Conservation (phyloP, 495 filamentous ascomycete species). For the Lophiostoma macrostomum region DNA sequence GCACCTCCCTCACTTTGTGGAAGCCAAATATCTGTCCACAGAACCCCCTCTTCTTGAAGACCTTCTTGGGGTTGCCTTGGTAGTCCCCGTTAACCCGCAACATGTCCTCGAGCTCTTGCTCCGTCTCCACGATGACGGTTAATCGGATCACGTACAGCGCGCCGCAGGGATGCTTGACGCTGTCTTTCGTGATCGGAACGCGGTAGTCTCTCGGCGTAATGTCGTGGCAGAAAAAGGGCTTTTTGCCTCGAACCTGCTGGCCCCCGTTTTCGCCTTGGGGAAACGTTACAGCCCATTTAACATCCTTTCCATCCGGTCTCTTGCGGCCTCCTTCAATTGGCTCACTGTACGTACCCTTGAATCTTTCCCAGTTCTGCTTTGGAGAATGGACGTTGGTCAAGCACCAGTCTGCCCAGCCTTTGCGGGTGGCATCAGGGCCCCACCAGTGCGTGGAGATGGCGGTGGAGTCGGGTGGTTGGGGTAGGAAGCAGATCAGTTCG, state of each 20-base stretch:
- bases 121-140: slow-evolving; percentile 37
- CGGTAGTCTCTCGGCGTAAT: slow-evolving; percentile 47
- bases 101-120: slow-evolving; percentile 23
- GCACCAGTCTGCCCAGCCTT: slow-evolving; percentile 56
- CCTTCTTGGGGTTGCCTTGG: slow-evolving; percentile 14
- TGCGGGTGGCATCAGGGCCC: slow-evolving; percentile 46
- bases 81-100: slow-evolving; percentile 16
- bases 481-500: slow-evolving; percentile 58
- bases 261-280: slow-evolving; percentile 37
- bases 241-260: slow-evolving; percentile 29
- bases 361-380: slow-evolving; percentile 21
- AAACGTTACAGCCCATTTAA: slow-evolving; percentile 54
- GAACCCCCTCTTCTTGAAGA: not conserved
- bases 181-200: slow-evolving; percentile 43
- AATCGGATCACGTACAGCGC: slow-evolving; percentile 48
- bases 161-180: slow-evolving; percentile 45
- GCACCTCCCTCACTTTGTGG: slow-evolving; percentile 2
- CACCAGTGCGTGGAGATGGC: slow-evolving; percentile 46
- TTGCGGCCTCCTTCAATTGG: slow-evolving; percentile 45
- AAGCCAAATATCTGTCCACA: slow-evolving; percentile 11
- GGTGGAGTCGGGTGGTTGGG: slow-evolving; percentile 41
- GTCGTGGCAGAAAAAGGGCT: slow-evolving; percentile 60
- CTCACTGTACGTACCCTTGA: slow-evolving; percentile 31
- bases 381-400: slow-evolving; percentile 42
- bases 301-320: slow-evolving; percentile 45